Percentiles rank a stretch among this genome's conserved stretches.
Conservation (phyloP, 768 basidiomycete genomes). For the Flagelloscypha sp. region DNA sequence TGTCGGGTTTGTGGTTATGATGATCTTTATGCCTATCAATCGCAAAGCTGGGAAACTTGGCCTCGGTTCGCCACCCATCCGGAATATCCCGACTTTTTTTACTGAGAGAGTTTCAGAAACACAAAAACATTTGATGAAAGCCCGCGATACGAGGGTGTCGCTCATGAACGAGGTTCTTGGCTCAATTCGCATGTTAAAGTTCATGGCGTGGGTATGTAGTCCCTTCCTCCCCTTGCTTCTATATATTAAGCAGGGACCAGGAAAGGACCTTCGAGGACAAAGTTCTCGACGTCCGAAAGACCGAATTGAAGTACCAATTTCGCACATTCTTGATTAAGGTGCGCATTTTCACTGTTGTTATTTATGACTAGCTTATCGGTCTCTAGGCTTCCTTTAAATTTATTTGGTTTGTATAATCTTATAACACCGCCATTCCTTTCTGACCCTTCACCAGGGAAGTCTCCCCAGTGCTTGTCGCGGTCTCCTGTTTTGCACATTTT, state of each 20-base stretch:
- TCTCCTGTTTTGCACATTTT: too few relatives aligned
- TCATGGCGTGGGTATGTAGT: conserved; percentile 22
- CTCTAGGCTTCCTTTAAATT: too few relatives aligned
- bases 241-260: too few relatives aligned
- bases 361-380: too few relatives aligned
- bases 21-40: conserved; percentile 43
- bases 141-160: conserved; percentile 56
- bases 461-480: too few relatives aligned
- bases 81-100: too few relatives aligned
- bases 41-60: conserved; percentile 58
- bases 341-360: not conserved
- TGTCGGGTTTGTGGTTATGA: conserved; percentile 46
- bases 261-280: conserved; percentile 56
- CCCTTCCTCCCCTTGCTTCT: conserved; percentile 2
- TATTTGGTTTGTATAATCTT: too few relatives aligned
- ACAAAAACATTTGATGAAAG: conserved; percentile 64
- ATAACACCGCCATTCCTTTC: not conserved
- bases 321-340: conserved; percentile 57
- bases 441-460: too few relatives aligned
- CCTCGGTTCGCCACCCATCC: too few relatives aligned
- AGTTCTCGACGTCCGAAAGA: conserved; percentile 44
- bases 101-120: too few relatives aligned
- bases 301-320: conserved; percentile 53
- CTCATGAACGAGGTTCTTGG: conserved; percentile 59
- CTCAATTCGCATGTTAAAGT: conserved; percentile 62